A percentile compares a stretch with the other conserved stretches of the same genome.
Conservation (phyloP, 768 basidiomycete species). For the Psilocybe sp. region DNA sequence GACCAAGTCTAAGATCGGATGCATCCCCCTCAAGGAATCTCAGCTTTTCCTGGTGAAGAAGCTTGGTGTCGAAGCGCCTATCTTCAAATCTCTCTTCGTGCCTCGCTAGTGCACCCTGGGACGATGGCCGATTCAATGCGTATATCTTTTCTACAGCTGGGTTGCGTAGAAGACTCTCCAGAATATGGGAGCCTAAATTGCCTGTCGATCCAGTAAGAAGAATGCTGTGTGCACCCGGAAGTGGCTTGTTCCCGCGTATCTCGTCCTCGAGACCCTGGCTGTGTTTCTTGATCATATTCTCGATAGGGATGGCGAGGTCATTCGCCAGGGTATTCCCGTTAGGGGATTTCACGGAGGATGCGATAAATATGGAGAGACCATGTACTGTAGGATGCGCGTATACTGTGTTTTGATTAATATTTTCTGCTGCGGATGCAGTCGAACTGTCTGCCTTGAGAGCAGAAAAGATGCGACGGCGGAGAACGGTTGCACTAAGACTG, state of each 20-base stretch:
- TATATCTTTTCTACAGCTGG: conserved; percentile 25
- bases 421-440: conserved; percentile 8
- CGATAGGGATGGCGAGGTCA: conserved; percentile 19
- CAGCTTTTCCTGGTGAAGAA: conserved; percentile 30
- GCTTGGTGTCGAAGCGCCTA: conserved; percentile 24
- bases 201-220: conserved; percentile 44
- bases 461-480: conserved; percentile 16
- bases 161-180: conserved; percentile 27
- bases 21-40: conserved; percentile 37
- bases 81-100: conserved; percentile 29
- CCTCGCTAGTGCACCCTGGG: conserved; percentile 13
- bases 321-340: conserved; percentile 1
- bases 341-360: conserved; percentile 9
- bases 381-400: conserved; percentile 19
- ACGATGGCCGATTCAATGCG: conserved; percentile 27
- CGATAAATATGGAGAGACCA: conserved; percentile 13
- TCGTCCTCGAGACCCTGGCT: conserved; percentile 15
- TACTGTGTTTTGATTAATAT: conserved; percentile 13
- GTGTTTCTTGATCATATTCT: conserved; percentile 36
- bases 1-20: conserved; percentile 24
- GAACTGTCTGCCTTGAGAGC: conserved; percentile 14
- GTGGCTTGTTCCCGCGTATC: neutral
- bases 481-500: conserved; percentile 21
- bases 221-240: conserved; percentile 13
- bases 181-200: conserved; percentile 35